Conservation (phyloP, 305 asterid species). For the Solanum hybrid region DNA sequence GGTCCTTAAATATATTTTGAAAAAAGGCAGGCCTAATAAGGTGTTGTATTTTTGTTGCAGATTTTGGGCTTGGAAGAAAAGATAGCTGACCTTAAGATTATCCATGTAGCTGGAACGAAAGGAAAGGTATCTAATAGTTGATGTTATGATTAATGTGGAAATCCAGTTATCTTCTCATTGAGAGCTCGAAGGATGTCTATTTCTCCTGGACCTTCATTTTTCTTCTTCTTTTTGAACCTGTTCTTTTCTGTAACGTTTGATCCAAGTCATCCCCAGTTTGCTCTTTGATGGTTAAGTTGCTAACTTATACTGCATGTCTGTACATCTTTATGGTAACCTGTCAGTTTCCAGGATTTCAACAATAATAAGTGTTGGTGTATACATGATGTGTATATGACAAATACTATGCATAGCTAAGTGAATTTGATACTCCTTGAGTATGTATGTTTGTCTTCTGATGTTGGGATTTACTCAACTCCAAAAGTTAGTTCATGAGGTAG, state of each 20-base stretch:
- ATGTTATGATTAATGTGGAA: not conserved
- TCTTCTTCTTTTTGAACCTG: not conserved
- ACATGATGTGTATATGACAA: not conserved
- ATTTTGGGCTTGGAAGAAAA: conserved; percentile 67
- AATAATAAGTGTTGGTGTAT: not conserved
- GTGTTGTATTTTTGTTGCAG: conserved; percentile 33
- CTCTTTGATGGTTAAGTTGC: not conserved
- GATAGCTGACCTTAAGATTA: conserved; percentile 51
- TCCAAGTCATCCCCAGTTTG: not conserved
- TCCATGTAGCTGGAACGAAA: conserved; percentile 93
- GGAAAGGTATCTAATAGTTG: conserved; percentile 60
- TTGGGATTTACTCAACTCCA: not conserved
- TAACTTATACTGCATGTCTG: not conserved
- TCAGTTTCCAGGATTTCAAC: not conserved
- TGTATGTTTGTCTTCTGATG: not conserved
- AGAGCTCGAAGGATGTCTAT: not conserved
- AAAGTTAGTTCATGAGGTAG: not conserved
- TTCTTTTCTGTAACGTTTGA: not conserved
- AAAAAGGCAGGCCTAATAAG: not conserved
- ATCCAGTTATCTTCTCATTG: not conserved
- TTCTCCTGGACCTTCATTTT: not conserved
- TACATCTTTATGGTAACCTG: not conserved
- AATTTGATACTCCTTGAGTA: not conserved
- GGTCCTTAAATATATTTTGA: not conserved
- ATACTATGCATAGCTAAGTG: not conserved